phyloP scores from a whole-genome alignment of 116 monocot genomes.

The Phalaenopsis hybrid region DNA sequence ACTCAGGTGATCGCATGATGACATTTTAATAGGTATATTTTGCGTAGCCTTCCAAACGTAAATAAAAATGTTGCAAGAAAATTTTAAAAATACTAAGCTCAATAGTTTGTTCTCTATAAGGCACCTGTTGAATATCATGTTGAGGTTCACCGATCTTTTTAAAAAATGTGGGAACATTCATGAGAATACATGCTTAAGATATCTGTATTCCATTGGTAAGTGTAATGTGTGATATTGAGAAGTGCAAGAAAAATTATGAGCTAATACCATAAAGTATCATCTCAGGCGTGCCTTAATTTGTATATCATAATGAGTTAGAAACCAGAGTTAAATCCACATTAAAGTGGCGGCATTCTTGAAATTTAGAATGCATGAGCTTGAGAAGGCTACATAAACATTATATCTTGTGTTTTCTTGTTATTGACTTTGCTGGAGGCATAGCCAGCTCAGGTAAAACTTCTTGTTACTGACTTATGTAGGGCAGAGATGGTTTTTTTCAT shows the following conservation, averaged over 20 bases:
- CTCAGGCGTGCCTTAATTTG: not conserved
- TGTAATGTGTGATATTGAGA: not conserved
- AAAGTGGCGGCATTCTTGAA: too few species aligned
- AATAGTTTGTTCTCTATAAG: not conserved
- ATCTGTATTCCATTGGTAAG: not conserved
- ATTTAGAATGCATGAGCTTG: not conserved
- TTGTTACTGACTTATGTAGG: too few species aligned
- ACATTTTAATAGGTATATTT: not conserved
- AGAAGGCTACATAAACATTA: not conserved
- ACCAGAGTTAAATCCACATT: too few species aligned
- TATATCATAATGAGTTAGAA: not conserved
- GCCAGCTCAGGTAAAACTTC: too few species aligned
- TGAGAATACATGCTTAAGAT: not conserved
- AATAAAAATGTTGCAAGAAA: not conserved
- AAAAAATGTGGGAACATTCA: not conserved
- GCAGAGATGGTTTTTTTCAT: too few species aligned
- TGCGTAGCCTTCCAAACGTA: not conserved
- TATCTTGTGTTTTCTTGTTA: not conserved
- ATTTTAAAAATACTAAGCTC: not conserved
- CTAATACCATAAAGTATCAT: not conserved
- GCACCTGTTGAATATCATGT: not conserved
- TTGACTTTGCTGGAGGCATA: too few species aligned
- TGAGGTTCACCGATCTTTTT: not conserved
- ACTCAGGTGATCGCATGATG: not conserved
- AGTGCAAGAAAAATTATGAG: not conserved